These are phyloP conservation scores for Typha latifolia DNA, from an alignment of 176 grass and related monocot species.

Conservation along the genomic window DNA sequence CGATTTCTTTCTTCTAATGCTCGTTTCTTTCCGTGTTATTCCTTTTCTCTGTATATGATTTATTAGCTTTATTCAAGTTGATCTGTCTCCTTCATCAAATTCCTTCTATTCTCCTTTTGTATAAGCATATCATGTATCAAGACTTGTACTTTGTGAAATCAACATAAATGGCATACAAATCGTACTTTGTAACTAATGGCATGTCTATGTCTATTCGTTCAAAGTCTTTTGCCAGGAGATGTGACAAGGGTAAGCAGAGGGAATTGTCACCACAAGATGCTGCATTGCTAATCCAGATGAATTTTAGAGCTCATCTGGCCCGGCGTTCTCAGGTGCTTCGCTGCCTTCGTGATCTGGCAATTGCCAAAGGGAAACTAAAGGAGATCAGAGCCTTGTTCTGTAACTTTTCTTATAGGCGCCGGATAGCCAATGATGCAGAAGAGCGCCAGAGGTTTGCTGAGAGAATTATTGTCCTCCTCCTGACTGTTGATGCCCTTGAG, in stretches of 20 bases:
- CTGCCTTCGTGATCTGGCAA: slow-evolving; percentile 68
- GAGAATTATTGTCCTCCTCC: slow-evolving; percentile 85
- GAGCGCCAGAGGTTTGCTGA: slow-evolving; percentile 73
- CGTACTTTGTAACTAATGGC: background rate
- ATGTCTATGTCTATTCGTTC: slow-evolving; percentile 2
- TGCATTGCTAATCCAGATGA: slow-evolving; percentile 70
- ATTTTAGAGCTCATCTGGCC: slow-evolving; percentile 67
- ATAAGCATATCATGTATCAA: too few relatives aligned
- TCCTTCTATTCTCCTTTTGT: too few relatives aligned
- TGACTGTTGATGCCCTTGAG: slow-evolving; percentile 73
- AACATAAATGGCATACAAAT: too few relatives aligned
- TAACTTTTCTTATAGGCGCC: slow-evolving; percentile 60
- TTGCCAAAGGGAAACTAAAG: slow-evolving; percentile 82
- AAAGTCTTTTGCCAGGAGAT: slow-evolving; percentile 52
- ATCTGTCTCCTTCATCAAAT: too few relatives aligned
- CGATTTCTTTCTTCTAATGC: too few relatives aligned
- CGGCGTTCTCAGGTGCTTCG: slow-evolving; percentile 71
- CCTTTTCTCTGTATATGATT: too few relatives aligned
- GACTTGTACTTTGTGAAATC: too few relatives aligned
- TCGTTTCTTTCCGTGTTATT: too few relatives aligned
- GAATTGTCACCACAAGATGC: slow-evolving; percentile 66
- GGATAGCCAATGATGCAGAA: slow-evolving; percentile 26
- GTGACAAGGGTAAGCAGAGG: slow-evolving; percentile 62
- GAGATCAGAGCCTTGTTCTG: slow-evolving; percentile 69
- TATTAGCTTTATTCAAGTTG: too few relatives aligned